These are phyloP conservation scores for Hansenula anomala DNA, from an alignment of 1,139 yeast species.

Conservation along the genomic window DNA sequence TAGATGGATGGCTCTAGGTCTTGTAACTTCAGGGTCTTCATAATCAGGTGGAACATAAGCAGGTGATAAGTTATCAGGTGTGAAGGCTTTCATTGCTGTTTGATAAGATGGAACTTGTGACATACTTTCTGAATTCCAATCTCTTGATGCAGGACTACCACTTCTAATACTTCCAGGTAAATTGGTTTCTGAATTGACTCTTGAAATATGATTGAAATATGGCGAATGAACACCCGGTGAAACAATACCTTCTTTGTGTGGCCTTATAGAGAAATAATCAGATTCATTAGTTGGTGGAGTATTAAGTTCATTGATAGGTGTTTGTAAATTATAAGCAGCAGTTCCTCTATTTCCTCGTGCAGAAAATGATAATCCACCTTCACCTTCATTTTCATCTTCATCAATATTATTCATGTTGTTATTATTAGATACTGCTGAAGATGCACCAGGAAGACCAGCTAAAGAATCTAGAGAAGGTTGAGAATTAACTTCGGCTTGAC, in stretches of 20 bases:
- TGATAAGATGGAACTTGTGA: constrained; percentile 79
- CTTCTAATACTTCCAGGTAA: constrained; percentile 1
- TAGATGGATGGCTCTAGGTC: constrained; percentile 21
- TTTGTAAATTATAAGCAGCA: constrained; percentile 8
- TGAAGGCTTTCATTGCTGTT: constrained; percentile 58
- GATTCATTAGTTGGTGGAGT: constrained; percentile 5
- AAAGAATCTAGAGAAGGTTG: constrained; percentile 16
- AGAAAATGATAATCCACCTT: constrained; percentile 13
- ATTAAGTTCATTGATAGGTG: constrained; percentile 19
- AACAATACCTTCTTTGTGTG: constrained; percentile 21
- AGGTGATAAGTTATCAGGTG: constrained; percentile 53
- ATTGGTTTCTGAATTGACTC: constrained; percentile 41
- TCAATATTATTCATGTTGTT: constrained; percentile 11
- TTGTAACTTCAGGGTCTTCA: constrained; percentile 17
- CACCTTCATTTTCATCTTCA: constrained; percentile 20
- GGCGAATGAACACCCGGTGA: constrained; percentile 46
- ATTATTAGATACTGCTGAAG: too few species aligned
- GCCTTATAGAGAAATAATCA: constrained; percentile 17
- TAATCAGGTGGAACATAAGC: constrained; percentile 44
- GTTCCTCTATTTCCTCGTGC: constrained; percentile 5
- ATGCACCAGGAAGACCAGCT: constrained; percentile 3
- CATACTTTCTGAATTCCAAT: constrained; percentile 41
- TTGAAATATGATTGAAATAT: constrained; percentile 50
- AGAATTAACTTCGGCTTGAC: constrained; percentile 24
- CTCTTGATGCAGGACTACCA: constrained; percentile 15